phyloP scores from a whole-genome alignment of 345 rosid genomes.

The Psidium friedrichsthalianum region DNA sequence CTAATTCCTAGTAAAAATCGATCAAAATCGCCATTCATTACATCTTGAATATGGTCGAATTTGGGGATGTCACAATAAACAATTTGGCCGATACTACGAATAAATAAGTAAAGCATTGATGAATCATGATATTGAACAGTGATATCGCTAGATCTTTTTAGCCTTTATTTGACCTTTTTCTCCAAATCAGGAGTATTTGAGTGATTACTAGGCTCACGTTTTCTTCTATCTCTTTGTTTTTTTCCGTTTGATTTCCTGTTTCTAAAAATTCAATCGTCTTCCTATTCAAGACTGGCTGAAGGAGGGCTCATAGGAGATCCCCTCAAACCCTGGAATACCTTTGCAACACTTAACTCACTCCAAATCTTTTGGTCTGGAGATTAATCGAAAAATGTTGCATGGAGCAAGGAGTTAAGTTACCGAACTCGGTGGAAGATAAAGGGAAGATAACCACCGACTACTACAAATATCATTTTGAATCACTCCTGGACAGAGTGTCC shows the following conservation, averaged over 20 bases:
- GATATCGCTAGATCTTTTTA: background rate
- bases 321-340: slow-evolving; percentile 36
- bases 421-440: slow-evolving; percentile 1
- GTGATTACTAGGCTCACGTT: too few species aligned
- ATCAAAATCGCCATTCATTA: too few species aligned
- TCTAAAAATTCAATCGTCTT: slow-evolving; percentile 46
- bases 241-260: too few species aligned
- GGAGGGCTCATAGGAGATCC: slow-evolving; percentile 20
- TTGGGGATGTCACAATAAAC: too few species aligned
- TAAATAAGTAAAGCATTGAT: background rate
- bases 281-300: slow-evolving; percentile 31
- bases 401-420: slow-evolving; percentile 16
- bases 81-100: background rate
- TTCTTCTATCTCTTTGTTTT: too few species aligned
- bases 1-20: too few species aligned
- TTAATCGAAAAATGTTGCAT: slow-evolving; percentile 44
- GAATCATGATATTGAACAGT: background rate
- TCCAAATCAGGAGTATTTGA: too few species aligned
- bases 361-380: slow-evolving; percentile 28
- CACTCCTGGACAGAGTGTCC: slow-evolving; percentile 35
- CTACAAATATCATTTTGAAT: slow-evolving; percentile 9
- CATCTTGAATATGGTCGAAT: too few species aligned
- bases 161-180: too few species aligned
- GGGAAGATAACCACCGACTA: slow-evolving; percentile 10
- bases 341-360: slow-evolving; percentile 23